Evolutionary conservation across 495 filamentous ascomycete genomes (phyloP).

Genomic region (Viridothelium virens): DNA sequence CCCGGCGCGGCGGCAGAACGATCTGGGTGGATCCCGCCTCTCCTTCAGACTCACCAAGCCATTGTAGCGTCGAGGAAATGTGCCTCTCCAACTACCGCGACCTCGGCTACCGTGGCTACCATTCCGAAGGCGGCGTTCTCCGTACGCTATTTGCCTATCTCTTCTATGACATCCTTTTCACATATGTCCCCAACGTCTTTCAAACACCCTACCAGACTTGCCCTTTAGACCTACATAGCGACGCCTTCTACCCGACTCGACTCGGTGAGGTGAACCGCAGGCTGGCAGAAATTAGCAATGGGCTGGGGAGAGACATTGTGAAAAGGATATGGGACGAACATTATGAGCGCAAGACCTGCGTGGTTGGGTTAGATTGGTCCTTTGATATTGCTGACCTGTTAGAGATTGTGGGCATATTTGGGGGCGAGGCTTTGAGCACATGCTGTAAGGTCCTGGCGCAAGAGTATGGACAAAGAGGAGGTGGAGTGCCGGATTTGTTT

Average conservation of each 20-base stretch:
- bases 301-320: conserved; percentile 55
- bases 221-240: conserved; percentile 85
- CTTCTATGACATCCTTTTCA: conserved; percentile 88
- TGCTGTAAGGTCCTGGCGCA: conserved; percentile 91
- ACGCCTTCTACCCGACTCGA: conserved; percentile 81
- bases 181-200: conserved; percentile 93
- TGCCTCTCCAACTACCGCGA: conserved; percentile 77
- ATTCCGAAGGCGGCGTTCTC: conserved; percentile 82
- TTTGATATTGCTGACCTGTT: conserved; percentile 72
- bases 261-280: conserved; percentile 84
- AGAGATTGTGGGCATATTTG: conserved; percentile 74
- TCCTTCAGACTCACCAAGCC: conserved; percentile 48
- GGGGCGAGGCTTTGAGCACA: conserved; percentile 66
- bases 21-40: conserved; percentile 63
- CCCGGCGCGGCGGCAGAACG: conserved; percentile 60
- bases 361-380: conserved; percentile 86
- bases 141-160: conserved; percentile 86
- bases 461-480: conserved; percentile 79
- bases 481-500: conserved; percentile 88
- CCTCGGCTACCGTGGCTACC: conserved; percentile 88
- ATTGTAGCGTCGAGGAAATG: conserved; percentile 86
- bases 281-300: conserved; percentile 62
- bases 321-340: conserved; percentile 57
- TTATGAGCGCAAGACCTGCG: conserved; percentile 62
- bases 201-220: conserved; percentile 91